Evolutionary conservation across 495 filamentous ascomycete genomes (phyloP).

Genomic region (Podospora pseudoanserina): DNA sequence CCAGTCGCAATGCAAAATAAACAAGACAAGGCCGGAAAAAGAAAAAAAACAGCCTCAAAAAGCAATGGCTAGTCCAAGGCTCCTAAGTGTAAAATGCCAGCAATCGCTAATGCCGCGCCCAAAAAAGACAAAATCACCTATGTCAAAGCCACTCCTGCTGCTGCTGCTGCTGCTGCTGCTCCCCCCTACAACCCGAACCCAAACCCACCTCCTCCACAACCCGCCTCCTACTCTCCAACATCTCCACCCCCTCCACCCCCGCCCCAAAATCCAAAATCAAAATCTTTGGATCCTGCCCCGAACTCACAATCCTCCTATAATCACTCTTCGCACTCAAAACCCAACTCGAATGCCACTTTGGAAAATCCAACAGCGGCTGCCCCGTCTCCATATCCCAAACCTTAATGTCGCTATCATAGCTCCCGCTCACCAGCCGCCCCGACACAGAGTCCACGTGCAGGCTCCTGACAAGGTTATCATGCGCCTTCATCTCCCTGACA

Average conservation of each 20-base stretch:
- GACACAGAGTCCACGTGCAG: constrained; percentile 82
- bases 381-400: constrained; percentile 81
- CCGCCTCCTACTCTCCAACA: constrained; percentile 42
- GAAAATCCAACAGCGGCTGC: constrained; percentile 67
- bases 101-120: not conserved
- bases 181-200: not conserved
- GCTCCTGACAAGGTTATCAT: constrained; percentile 77
- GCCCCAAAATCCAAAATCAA: constrained; percentile 86
- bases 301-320: constrained; percentile 87
- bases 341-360: constrained; percentile 92
- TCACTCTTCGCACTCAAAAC: constrained; percentile 93
- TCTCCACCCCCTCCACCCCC: constrained; percentile 50
- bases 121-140: not conserved
- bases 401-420: constrained; percentile 91
- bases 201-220: not conserved
- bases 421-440: constrained; percentile 79
- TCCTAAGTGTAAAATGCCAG: not conserved
- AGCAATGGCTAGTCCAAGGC: constrained; percentile 1
- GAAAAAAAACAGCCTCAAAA: not conserved
- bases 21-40: constrained; percentile 3
- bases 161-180: not conserved
- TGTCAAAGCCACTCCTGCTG: not conserved
- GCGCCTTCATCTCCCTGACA: constrained; percentile 70
- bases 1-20: constrained; percentile 17
- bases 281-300: constrained; percentile 86